These are phyloP conservation scores for Zymoseptoria tritici DNA, from an alignment of 2,329 filamentous ascomycete genomes.

Conservation along the genomic window DNA sequence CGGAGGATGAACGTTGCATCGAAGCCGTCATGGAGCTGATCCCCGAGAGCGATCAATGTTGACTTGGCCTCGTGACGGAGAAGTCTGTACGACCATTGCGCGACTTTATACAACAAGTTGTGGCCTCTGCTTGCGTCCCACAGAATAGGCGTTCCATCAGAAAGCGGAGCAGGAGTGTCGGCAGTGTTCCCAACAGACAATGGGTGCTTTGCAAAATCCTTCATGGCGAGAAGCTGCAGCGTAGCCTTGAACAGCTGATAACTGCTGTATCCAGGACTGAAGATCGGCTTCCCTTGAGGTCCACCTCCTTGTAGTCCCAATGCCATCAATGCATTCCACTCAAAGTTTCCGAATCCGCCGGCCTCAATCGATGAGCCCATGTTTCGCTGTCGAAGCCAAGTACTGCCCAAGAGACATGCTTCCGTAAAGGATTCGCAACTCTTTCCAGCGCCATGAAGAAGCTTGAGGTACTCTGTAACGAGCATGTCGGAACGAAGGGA, in stretches of 20 bases:
- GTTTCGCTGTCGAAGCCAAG: conserved; percentile 85
- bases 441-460: conserved; percentile 62
- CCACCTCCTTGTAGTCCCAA: conserved; percentile 73
- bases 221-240: conserved; percentile 74
- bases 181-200: conserved; percentile 39
- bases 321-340: conserved; percentile 77
- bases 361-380: conserved; percentile 61
- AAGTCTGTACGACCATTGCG: conserved; percentile 67
- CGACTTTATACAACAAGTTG: conserved; percentile 89
- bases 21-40: conserved; percentile 71
- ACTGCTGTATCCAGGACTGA: conserved; percentile 76
- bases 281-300: conserved; percentile 59
- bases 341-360: conserved; percentile 88
- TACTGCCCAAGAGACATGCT: conserved; percentile 74
- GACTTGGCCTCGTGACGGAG: conserved; percentile 67
- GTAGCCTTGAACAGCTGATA: conserved; percentile 93
- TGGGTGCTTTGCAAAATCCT: conserved; percentile 61
- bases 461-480: conserved; percentile 65
- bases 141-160: conserved; percentile 56
- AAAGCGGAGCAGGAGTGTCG: conserved; percentile 29
- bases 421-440: conserved; percentile 69
- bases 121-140: conserved; percentile 68
- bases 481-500: conserved; percentile 71
- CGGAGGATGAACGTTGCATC: conserved; percentile 71
- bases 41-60: conserved; percentile 67